phyloP scores from a whole-genome alignment of 2,329 filamentous ascomycete genomes.

The Aphanocladium album region DNA sequence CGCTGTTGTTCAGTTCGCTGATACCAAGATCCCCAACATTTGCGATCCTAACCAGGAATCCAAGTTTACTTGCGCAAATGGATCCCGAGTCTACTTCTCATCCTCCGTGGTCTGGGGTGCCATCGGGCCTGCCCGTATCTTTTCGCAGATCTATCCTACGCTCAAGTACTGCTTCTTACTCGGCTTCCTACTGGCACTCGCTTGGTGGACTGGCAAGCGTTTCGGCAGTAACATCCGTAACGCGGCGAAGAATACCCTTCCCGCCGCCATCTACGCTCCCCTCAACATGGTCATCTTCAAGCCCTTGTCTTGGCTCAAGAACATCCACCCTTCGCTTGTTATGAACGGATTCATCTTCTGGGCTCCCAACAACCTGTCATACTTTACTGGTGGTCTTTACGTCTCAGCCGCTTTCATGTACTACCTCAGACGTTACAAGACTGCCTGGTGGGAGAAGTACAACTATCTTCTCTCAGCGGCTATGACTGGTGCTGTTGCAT shows the following conservation, averaged over 20 bases:
- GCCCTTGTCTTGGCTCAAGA: slow-evolving; percentile 25
- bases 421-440: slow-evolving; percentile 31
- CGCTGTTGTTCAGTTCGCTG: slow-evolving; percentile 33
- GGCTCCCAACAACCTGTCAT: slow-evolving; percentile 39
- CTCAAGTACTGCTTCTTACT: slow-evolving; percentile 16
- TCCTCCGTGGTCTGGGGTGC: slow-evolving; percentile 26
- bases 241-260: slow-evolving; percentile 4
- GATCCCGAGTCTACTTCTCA: slow-evolving; percentile 29
- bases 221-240: slow-evolving; percentile 37
- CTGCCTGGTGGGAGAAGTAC: slow-evolving; percentile 43
- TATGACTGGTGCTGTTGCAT: slow-evolving; percentile 36
- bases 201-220: slow-evolving; percentile 59
- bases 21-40: slow-evolving; percentile 25
- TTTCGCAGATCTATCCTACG: slow-evolving; percentile 22
- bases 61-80: slow-evolving; percentile 26
- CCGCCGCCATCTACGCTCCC: slow-evolving; percentile 14
- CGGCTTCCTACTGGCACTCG: slow-evolving; percentile 26
- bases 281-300: slow-evolving; percentile 23
- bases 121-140: slow-evolving; percentile 29
- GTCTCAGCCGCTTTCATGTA: slow-evolving; percentile 39
- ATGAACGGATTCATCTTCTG: slow-evolving; percentile 38
- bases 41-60: slow-evolving; percentile 29
- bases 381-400: slow-evolving; percentile 38
- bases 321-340: slow-evolving; percentile 37
- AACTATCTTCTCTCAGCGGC: slow-evolving; percentile 39